These are phyloP conservation scores for Penicillium sp. DNA, from an alignment of 2,329 filamentous ascomycete species.

Conservation along the genomic window DNA sequence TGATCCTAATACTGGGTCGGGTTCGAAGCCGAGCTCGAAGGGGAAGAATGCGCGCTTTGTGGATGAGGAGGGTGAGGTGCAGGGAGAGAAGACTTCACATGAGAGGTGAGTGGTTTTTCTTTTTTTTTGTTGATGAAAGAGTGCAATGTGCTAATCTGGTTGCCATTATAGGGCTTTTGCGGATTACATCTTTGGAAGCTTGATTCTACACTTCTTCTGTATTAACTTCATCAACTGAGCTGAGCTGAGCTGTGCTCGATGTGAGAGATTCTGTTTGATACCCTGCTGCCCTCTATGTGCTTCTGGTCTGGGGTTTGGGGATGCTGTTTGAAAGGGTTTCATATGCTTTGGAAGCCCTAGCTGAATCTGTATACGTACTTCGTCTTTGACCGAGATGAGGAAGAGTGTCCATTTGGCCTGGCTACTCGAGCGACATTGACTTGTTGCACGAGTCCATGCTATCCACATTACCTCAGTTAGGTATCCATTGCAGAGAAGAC, in stretches of 20 bases:
- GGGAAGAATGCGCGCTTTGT: slow-evolving; percentile 28
- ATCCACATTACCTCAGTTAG: background rate
- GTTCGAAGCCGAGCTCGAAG: slow-evolving; percentile 56
- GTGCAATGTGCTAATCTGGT: background rate
- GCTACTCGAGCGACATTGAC: background rate
- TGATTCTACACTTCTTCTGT: slow-evolving; percentile 98
- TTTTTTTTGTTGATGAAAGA: background rate
- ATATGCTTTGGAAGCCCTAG: background rate
- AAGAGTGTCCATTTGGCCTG: slow-evolving; percentile 1
- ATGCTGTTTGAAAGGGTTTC: background rate
- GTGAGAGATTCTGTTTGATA: slow-evolving; percentile 1
- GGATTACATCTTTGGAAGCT: slow-evolving; percentile 89
- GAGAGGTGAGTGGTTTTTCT: slow-evolving; percentile 38
- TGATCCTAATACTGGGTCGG: slow-evolving; percentile 23
- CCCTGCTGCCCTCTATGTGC: background rate
- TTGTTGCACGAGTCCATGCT: background rate
- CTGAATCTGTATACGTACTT: background rate
- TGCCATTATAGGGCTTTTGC: slow-evolving; percentile 75
- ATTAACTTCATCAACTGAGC: slow-evolving; percentile 98
- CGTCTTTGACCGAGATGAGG: background rate
- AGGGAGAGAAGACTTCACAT: slow-evolving; percentile 34
- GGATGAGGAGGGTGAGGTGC: slow-evolving; percentile 23
- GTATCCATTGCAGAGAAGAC: background rate
- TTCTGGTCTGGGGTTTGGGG: slow-evolving; percentile 9
- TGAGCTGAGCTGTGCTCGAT: slow-evolving; percentile 9